Base-by-base conservation (phyloP, 805 yeast genomes). In the Saturnispora dispora region DNA sequence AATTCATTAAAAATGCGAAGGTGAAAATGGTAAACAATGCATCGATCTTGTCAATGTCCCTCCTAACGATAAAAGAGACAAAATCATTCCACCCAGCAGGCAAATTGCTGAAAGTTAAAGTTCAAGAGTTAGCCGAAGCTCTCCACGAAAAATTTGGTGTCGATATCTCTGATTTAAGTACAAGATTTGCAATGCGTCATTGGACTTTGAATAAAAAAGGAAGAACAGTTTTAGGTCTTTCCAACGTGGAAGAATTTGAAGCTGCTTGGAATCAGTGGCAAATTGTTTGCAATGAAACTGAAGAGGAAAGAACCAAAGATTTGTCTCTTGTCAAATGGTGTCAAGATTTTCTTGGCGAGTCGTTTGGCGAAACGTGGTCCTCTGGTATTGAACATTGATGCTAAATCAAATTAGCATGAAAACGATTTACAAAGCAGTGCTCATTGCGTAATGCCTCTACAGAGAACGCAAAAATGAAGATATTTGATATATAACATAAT, bases 21-120 rank as follows among this genome's bases (percentile, higher is more conserved):
- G 71, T 89, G 30, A 71, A 74, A 52, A 65, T 73, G 54, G 65
- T 90, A n/a, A 67, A 82, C 62, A 88, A 86, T 63, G 96, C 91
- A 3, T 85, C 96, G 1, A 89, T 93, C 37, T 71, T 91, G 53
- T 80, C 90, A 51, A 90, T 90, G 98, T 86, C 96, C 4, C 66
- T 90, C 52, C 71, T 90, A 52, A 75, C 95, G 53, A 76, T 84
- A 0, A 81, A 74, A 23, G 70, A 74, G 33, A 83, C 96, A 0
- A 83, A 77, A 56, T 60, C 73, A 1, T 91, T 89, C 74, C 97
- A 90, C 61, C 97, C 96, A 0, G 93, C 88, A 3, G 69, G 82
- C 0, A 58, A 65, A 15, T 76, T 64, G n/a, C 70, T 90, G 55
- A 81, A 76, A 55, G 68, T 70, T 1, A 80, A 78, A 0, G 82